Base-by-base conservation (phyloP, 2,329 filamentous ascomycete genomes). In the Sodiomyces alkalinus region DNA sequence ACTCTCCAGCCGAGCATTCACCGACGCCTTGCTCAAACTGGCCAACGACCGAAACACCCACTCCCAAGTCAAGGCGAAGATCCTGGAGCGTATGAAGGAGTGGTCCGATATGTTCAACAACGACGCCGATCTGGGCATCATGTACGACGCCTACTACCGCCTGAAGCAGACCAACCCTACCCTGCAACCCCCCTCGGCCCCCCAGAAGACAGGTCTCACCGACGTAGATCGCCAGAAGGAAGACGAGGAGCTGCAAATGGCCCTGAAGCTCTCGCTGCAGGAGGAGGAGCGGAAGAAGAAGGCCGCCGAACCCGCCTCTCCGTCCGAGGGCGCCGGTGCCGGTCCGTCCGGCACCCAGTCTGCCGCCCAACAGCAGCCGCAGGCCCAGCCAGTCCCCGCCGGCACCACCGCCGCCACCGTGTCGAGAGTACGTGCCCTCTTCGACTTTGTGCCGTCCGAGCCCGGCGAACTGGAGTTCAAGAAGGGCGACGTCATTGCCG, bases 181-280 rank as follows among this genome's bases (percentile, higher is more conserved):
- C 39, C 58, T 98, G 30, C 82, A 92, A 38, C 70, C 86, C 11
- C 90, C 90, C 1, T 93, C 85, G 31, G 92, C 92, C 39, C 90
- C 90, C 4, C 79, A 79, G 43, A 98, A 98, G 64, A 81, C 78
- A 35, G 75, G 83, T 41, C 83, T 98, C 37, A 94, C 87, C 25
- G 80, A 92, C 19, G 44, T 79, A 26, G 90, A 98, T 53, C 72
- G 90, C 38, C 80, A 83, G 53, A 93, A 92, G 56, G 90, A 98
- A 54, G 90, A 98, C 36, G 86, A 96, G 28, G 90, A 98, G 55
- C 60, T 98, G 31, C 90, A 96, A 52, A 93, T 94, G 74, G 90
- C 90, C 2, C 64, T 98, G 27, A 86, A 80, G 44, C 64, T 98
- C 45, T 94, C 85, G 23, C 69, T 98, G 42, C 83, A 92, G 50